Evolutionary conservation across 805 yeast genomes (phyloP).

Genomic region (Ogataea corticis): DNA sequence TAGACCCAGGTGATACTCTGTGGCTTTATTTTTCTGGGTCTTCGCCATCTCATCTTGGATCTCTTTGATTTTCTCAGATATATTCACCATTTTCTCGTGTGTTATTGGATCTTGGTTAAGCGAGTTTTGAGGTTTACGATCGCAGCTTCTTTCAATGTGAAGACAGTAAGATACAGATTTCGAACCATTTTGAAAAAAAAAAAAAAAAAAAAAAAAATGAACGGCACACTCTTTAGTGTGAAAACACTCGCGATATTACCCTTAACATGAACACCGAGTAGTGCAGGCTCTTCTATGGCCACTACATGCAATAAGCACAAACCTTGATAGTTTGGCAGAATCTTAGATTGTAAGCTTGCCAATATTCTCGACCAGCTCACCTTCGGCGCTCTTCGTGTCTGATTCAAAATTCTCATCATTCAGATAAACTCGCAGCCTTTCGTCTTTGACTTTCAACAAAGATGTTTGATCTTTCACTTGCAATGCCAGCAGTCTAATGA

Average conservation of each 20-base stretch:
- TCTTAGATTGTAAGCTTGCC: neutral
- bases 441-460: conserved; percentile 60
- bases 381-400: neutral
- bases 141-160: neutral
- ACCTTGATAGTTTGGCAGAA: no score
- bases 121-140: no score
- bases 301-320: no score
- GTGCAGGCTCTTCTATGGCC: no score
- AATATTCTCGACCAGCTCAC: neutral
- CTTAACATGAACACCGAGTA: no score
- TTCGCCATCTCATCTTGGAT: conserved; percentile 92
- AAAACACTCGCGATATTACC: no score
- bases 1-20: conserved; percentile 94
- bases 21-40: conserved; percentile 96
- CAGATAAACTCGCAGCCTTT: conserved; percentile 58
- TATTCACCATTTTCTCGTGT: conserved; percentile 34
- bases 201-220: no score
- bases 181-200: no score
- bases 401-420: conserved; percentile 49
- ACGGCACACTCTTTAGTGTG: no score
- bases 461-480: conserved; percentile 60
- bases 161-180: no score
- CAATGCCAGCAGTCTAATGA: conserved; percentile 57
- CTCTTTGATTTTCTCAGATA: conserved; percentile 73
- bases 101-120: no score